A percentile compares a stretch with the other conserved stretches of the same genome.
Evolutionary conservation across 2,329 filamentous ascomycete genomes (phyloP).

Genomic region (Leptosphaerulina australis): DNA sequence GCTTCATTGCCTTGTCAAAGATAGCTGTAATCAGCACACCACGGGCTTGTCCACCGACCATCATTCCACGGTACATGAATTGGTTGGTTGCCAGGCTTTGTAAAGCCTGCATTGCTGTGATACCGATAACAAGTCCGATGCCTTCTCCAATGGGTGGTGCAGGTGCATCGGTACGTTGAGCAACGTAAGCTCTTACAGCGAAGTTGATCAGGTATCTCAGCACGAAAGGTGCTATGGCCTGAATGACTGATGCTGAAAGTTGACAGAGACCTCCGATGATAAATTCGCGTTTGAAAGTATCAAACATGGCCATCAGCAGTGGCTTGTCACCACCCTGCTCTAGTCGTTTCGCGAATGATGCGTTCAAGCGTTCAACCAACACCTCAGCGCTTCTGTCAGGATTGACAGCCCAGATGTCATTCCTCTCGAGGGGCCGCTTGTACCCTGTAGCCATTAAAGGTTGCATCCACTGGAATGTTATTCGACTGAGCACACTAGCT

Average conservation of each 20-base stretch:
- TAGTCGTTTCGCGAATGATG: constrained; percentile 71
- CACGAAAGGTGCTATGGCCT: constrained; percentile 84
- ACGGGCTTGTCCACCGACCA: constrained; percentile 82
- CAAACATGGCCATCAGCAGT: constrained; percentile 79
- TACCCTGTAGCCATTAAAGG: constrained; percentile 86
- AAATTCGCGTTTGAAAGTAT: constrained; percentile 85
- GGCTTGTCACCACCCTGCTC: constrained; percentile 73
- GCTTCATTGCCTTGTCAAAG: constrained; percentile 89
- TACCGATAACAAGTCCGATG: constrained; percentile 81
- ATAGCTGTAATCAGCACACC: constrained; percentile 84
- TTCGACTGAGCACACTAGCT: constrained; percentile 73
- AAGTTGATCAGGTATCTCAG: constrained; percentile 87
- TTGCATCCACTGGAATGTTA: constrained; percentile 90
- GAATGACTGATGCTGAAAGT: constrained; percentile 70
- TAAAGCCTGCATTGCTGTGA: constrained; percentile 82
- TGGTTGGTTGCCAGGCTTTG: constrained; percentile 85
- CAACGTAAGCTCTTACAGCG: constrained; percentile 77
- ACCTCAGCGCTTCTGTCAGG: constrained; percentile 75
- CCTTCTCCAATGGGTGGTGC: constrained; percentile 75
- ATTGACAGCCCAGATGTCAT: constrained; percentile 90
- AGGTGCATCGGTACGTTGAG: constrained; percentile 59
- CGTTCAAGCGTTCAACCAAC: constrained; percentile 69
- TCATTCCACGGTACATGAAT: constrained; percentile 91
- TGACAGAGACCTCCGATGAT: constrained; percentile 81
- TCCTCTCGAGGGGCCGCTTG: constrained; percentile 77